These are phyloP conservation scores for Saitozyma sp. DNA, from an alignment of 768 basidiomycete species.

Conservation along the genomic window DNA sequence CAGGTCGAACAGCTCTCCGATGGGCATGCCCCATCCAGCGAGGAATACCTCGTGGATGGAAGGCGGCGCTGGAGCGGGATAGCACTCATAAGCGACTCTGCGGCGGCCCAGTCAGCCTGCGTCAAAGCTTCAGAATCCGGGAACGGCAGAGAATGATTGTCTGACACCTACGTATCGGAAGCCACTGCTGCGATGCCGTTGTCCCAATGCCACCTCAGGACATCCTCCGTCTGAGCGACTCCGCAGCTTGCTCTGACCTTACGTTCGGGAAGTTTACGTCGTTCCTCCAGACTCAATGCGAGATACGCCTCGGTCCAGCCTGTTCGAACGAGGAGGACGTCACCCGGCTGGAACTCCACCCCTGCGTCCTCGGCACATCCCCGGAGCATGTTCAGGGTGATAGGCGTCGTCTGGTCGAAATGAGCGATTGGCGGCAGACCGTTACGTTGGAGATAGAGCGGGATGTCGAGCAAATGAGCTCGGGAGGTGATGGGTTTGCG, in stretches of 20 bases:
- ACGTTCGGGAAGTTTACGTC: slow-evolving; percentile 1
- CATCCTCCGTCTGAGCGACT: slow-evolving; percentile 15
- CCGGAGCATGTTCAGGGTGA: slow-evolving; percentile 14
- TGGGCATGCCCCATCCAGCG: slow-evolving; percentile 34
- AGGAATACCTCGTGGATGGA: slow-evolving; percentile 31
- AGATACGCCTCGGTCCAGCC: slow-evolving; percentile 28
- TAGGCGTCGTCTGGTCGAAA: slow-evolving; percentile 14
- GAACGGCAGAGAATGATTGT: neutral
- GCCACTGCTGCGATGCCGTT: slow-evolving; percentile 30
- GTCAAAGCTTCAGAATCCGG: neutral
- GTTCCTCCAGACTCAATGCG: slow-evolving; percentile 13
- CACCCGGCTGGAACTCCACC: slow-evolving; percentile 19
- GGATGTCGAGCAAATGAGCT: slow-evolving; percentile 33
- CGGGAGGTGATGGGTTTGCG: slow-evolving; percentile 29
- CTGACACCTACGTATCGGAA: slow-evolving; percentile 18
- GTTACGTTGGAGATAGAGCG: slow-evolving; percentile 15
- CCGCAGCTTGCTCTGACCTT: slow-evolving; percentile 8
- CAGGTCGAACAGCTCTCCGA: slow-evolving; percentile 35
- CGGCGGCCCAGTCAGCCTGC: neutral
- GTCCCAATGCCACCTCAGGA: slow-evolving; percentile 36
- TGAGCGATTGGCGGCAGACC: slow-evolving; percentile 14
- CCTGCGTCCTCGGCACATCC: slow-evolving; percentile 9
- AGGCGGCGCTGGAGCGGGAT: slow-evolving; percentile 11
- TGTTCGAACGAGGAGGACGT: slow-evolving; percentile 29
- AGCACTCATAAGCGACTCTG: slow-evolving; percentile 26